Conservation (phyloP, 2,329 filamentous ascomycete genomes). For the Trichophaea hybrida region DNA sequence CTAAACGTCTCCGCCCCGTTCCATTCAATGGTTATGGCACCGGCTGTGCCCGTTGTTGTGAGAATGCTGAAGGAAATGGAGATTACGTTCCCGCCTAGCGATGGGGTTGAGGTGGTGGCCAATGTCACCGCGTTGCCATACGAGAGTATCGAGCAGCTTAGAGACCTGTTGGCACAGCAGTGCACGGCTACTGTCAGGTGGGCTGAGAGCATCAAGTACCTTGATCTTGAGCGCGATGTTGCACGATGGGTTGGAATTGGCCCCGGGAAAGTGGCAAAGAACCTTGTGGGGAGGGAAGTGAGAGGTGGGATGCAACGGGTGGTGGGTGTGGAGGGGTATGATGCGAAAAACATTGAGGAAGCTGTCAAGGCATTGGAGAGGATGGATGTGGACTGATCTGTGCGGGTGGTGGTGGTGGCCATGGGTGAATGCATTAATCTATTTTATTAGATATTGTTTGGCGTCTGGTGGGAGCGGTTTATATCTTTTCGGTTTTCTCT, state of each 20-base stretch:
- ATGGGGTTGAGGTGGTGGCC: constrained; percentile 60
- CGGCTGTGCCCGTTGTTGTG: constrained; percentile 61
- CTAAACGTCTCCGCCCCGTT: constrained; percentile 82
- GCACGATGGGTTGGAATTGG: constrained; percentile 82
- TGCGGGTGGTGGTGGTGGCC: neutral
- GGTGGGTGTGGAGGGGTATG: constrained; percentile 73
- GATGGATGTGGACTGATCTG: constrained; percentile 8
- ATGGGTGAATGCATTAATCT: neutral
- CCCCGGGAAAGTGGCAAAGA: constrained; percentile 82
- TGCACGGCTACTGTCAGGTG: constrained; percentile 86
- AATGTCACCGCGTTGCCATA: constrained; percentile 78
- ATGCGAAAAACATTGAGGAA: constrained; percentile 61
- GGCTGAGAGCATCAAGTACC: constrained; percentile 85
- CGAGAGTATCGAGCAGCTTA: constrained; percentile 54
- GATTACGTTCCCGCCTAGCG: constrained; percentile 62
- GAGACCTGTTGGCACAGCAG: constrained; percentile 63
- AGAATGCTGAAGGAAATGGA: constrained; percentile 47
- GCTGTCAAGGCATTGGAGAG: constrained; percentile 51
- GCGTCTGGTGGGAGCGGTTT: neutral
- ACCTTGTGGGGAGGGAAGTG: constrained; percentile 88
- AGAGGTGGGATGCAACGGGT: constrained; percentile 65
- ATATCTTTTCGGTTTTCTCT: neutral
- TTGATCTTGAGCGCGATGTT: constrained; percentile 71
- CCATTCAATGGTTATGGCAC: constrained; percentile 82
- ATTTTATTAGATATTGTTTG: neutral